These are phyloP conservation scores for Stenogyne calaminthoides DNA, from an alignment of 305 asterid species.

Conservation along the genomic window DNA sequence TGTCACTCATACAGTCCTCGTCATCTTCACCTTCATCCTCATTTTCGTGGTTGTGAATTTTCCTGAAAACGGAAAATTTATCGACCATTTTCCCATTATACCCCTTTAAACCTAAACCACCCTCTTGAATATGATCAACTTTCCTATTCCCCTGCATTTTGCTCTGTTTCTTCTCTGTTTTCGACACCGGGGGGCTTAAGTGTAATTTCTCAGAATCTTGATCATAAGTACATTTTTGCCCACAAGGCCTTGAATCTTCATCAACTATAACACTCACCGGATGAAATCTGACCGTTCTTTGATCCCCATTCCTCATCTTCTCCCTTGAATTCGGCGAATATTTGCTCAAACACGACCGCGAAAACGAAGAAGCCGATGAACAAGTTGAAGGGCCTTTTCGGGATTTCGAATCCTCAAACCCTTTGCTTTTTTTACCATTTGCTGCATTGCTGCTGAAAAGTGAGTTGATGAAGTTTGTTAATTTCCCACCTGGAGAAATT, in stretches of 20 bases:
- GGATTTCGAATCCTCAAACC: slow-evolving; percentile 29
- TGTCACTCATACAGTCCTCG: slow-evolving; percentile 65
- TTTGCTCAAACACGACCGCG: slow-evolving; percentile 78
- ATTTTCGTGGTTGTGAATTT: background rate
- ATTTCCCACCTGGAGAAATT: slow-evolving; percentile 80
- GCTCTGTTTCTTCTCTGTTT: slow-evolving; percentile 3
- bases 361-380: slow-evolving; percentile 56
- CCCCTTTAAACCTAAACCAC: slow-evolving; percentile 10
- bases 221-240: slow-evolving; percentile 45
- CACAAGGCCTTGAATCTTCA: slow-evolving; percentile 58
- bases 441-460: slow-evolving; percentile 54
- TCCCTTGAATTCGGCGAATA: slow-evolving; percentile 49
- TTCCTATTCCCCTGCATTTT: slow-evolving; percentile 25
- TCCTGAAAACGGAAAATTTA: slow-evolving; percentile 21
- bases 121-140: slow-evolving; percentile 17
- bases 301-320: slow-evolving; percentile 40
- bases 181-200: slow-evolving; percentile 35
- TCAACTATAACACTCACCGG: slow-evolving; percentile 72
- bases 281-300: slow-evolving; percentile 67
- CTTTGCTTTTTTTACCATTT: slow-evolving; percentile 50
- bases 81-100: slow-evolving; percentile 19
- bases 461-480: slow-evolving; percentile 62
- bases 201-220: slow-evolving; percentile 29
- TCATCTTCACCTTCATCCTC: slow-evolving; percentile 22
- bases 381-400: slow-evolving; percentile 27